Base-by-base conservation (phyloP, 805 yeast species). In the Saturnispora serradocipensis region DNA sequence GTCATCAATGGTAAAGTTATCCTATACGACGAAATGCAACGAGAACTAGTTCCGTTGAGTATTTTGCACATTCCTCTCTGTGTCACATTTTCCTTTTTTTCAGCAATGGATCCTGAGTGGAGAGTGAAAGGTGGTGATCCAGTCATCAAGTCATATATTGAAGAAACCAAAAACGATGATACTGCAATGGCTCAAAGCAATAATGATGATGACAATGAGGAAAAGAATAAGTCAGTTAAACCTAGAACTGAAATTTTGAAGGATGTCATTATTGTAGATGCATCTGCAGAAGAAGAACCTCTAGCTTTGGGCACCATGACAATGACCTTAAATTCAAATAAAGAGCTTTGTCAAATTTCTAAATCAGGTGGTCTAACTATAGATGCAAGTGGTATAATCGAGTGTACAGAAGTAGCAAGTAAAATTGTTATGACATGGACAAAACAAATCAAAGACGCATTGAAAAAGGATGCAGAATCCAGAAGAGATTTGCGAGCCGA, bases 321-420 rank as follows among this genome's bases (percentile, higher is more conserved):
- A 1, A 80, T 93, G 32, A 88, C 99, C 0, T 68, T 90, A 52
- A 93, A 93, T 65, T 88, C 86, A 59, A 91, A 91, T 63, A 78
- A 91, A 58, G 99, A 93, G 61, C 72, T 93, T 7, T 90, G 96
- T 46, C 99, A 93, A 64, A 74, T 93, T 28, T 76, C 85, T 43
- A 93, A 91, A 62, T 86, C 89, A 32, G 99, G 98, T 48, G 97
- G 96, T 0, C 70, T 86, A 45, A 86, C 90, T 6, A 79, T 91
- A 57, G 90, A 87, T 60, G 88, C 93, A 0, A 61, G 75, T 36
- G 70, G 76, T 25, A 68, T 91, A 47, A 71, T 88, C 72, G 80
- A 81, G 25, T 84, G 93, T 63, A 76, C 86, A 32, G 77, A 77
- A 53, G 71, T 75, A 52, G 93, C 96, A 1, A 80, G 77, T 59